Base-by-base conservation (phyloP, 2,329 filamentous ascomycete species). In the Colletotrichum chlorophyti region DNA sequence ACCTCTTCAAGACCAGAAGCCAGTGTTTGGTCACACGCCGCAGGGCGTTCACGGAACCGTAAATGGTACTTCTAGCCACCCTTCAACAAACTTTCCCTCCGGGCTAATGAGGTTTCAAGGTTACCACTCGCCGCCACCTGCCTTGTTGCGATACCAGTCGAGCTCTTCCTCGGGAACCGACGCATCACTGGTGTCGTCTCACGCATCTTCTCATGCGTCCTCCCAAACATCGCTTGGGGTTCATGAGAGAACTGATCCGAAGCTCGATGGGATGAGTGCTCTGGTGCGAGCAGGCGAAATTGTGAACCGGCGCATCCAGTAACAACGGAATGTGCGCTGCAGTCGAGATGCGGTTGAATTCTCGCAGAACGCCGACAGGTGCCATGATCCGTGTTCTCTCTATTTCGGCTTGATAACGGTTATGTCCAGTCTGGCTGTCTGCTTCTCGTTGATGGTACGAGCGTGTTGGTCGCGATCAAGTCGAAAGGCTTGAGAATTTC, bases 201-300 rank as follows among this genome's bases (percentile, higher is more conserved):
- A 48, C 24, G 51, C 66, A 63, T 34, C 43, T 23, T 59, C 51
- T 5, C 51, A 55, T 7, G 57, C 57, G 26, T 57, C 51, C 14
- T 60, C 57, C 1, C 43, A 55, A 12, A 55, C 45, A 37, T 60
- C 55, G 47, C 15, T 57, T 27, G 32, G 64, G 64, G 41, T 42
- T 34, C 40, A 64, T 57, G 58, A 53, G 8, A 35, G 51, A 45
- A 29, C 37, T 58, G 49, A 61, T 11, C 29, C 52, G 14, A 58
- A 50, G 4, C 70, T 86, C 17, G 84, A 87, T 60, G 84, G 84
- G 2, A 83, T 88, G 72, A 84, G 77, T 58, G 84, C 84, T 6
- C 71, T 88, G 10, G 68, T 87, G 2, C 77, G 76, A 60, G 85
- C 85, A 9, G 83, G 84, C 27, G 84, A 87, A 64, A 83, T 87